Evolutionary conservation across 2,329 filamentous ascomycete species (phyloP).

Genomic region (Penicillium sp.): DNA sequence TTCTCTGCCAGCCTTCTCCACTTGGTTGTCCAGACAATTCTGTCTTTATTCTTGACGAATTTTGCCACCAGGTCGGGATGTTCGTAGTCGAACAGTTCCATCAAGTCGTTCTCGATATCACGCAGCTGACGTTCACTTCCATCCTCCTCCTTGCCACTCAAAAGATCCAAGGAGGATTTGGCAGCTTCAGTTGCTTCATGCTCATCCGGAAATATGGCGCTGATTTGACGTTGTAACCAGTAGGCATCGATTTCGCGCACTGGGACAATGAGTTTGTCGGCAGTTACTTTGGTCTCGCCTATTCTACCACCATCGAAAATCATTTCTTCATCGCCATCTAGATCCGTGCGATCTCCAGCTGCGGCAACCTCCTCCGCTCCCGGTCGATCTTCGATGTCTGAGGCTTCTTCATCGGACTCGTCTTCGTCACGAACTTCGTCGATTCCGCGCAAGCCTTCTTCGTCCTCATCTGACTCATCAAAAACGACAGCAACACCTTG

Average conservation of each 20-base stretch:
- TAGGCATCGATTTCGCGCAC: constrained; percentile 94
- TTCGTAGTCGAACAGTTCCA: constrained; percentile 97
- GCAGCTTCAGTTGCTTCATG: constrained; percentile 94
- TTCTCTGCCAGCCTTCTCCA: constrained; percentile 79
- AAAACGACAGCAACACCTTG: constrained; percentile 98
- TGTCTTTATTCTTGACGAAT: constrained; percentile 86
- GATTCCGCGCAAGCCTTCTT: constrained; percentile 71
- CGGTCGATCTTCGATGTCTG: constrained; percentile 56
- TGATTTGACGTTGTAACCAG: constrained; percentile 93
- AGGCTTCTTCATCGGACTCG: constrained; percentile 66
- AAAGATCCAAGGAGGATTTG: constrained; percentile 72
- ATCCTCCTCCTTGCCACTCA: constrained; percentile 69
- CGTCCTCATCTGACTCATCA: constrained; percentile 83
- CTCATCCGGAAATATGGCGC: constrained; percentile 80
- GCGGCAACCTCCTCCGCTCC: constrained; percentile 48
- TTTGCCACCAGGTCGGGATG: constrained; percentile 89
- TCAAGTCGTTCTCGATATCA: constrained; percentile 96
- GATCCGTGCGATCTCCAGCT: constrained; percentile 22
- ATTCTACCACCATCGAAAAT: constrained; percentile 67
- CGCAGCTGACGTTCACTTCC: constrained; percentile 80
- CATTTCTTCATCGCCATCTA: constrained; percentile 67
- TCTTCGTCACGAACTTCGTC: constrained; percentile 84
- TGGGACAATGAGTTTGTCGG: constrained; percentile 58
- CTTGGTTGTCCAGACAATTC: constrained; percentile 90
- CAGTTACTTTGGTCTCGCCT: constrained; percentile 44